A percentile compares a stretch with the other conserved stretches of the same genome.
Evolutionary conservation across 2,329 filamentous ascomycete species (phyloP).

Genomic region (Paracamarosporium sp.): DNA sequence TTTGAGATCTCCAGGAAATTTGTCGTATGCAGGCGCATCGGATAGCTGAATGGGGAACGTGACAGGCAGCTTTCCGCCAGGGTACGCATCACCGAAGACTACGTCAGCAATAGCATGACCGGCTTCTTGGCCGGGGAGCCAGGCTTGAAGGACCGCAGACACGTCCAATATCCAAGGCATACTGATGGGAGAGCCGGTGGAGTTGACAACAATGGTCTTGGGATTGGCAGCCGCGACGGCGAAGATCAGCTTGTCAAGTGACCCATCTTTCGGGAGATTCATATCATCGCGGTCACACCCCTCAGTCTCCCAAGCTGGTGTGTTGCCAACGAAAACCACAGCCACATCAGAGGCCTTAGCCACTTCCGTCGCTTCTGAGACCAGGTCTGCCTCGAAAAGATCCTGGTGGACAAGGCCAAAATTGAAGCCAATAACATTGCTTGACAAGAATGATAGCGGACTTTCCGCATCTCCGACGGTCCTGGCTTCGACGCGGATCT

Average conservation of each 20-base stretch:
- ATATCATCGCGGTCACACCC: constrained; percentile 65
- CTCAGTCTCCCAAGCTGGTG: constrained; percentile 54
- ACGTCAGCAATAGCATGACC: constrained; percentile 52
- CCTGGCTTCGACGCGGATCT: constrained; percentile 64
- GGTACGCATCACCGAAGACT: constrained; percentile 47
- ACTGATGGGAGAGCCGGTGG: constrained; percentile 77
- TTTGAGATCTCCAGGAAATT: too few relatives aligned
- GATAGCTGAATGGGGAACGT: too few relatives aligned
- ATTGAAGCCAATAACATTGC: not conserved
- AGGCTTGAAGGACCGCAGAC: constrained; percentile 47
- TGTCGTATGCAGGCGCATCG: too few relatives aligned
- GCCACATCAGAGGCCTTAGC: constrained; percentile 37
- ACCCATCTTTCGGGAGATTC: constrained; percentile 59
- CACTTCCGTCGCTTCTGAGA: constrained; percentile 30
- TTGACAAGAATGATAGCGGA: too few relatives aligned
- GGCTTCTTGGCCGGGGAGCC: constrained; percentile 51
- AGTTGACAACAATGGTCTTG: constrained; percentile 75
- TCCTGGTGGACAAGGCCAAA: too few relatives aligned
- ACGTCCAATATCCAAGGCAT: constrained; percentile 70
- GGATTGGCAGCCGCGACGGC: constrained; percentile 71
- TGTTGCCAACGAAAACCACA: constrained; percentile 42
- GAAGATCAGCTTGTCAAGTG: constrained; percentile 69
- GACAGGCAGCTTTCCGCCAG: constrained; percentile 47
- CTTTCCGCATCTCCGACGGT: constrained; percentile 52
- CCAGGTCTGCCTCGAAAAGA: too few relatives aligned